phyloP scores from a whole-genome alignment of 306 rosid genomes.

The Sicyos baderoa region DNA sequence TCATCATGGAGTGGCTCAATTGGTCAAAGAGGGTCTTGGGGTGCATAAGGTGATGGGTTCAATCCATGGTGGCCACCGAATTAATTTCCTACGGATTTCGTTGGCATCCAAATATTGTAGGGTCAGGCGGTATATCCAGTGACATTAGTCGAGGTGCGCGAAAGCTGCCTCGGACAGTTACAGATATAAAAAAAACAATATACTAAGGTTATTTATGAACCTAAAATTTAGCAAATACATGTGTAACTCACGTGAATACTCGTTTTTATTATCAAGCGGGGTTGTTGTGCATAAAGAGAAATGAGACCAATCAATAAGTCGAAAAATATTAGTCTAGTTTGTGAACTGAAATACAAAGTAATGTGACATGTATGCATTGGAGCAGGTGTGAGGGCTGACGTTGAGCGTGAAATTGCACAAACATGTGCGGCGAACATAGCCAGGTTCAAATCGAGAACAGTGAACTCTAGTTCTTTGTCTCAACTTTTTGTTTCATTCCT shows the following conservation, averaged over 20 bases:
- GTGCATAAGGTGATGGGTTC: too few relatives aligned
- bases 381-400: constrained; percentile 68
- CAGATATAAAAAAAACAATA: too few relatives aligned
- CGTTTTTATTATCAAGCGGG: not conserved
- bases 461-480: constrained; percentile 53
- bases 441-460: constrained; percentile 36
- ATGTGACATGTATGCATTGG: not conserved
- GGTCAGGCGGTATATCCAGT: too few relatives aligned
- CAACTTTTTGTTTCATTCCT: constrained; percentile 69
- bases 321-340: not conserved
- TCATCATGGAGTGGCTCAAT: too few relatives aligned
- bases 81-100: too few relatives aligned
- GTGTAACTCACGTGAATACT: not conserved
- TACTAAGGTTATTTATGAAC: not conserved
- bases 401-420: constrained; percentile 43
- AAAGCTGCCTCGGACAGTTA: too few relatives aligned
- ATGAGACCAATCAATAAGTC: not conserved
- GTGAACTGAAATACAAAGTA: not conserved
- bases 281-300: not conserved
- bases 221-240: not conserved
- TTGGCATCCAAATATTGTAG: too few relatives aligned
- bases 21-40: too few relatives aligned
- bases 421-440: constrained; percentile 47
- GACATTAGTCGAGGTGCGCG: too few relatives aligned
- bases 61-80: too few relatives aligned